phyloP scores from a whole-genome alignment of 2,329 filamentous ascomycete species.

The Aspergillus unguis region DNA sequence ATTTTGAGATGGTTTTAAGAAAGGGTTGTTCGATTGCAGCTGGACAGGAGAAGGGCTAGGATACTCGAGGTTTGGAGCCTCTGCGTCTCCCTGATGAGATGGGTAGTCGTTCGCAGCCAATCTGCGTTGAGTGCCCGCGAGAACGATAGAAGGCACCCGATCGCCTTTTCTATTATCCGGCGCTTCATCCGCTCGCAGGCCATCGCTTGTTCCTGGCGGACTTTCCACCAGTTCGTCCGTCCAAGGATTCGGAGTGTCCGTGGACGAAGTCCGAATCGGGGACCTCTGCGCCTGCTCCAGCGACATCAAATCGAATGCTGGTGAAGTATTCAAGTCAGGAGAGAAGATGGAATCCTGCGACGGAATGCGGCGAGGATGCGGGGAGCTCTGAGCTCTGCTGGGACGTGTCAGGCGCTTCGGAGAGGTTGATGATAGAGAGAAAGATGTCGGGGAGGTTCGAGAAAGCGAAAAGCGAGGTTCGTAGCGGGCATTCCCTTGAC shows the following conservation, averaged over 20 bases:
- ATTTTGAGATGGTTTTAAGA: constrained; percentile 30
- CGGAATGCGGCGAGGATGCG: constrained; percentile 23
- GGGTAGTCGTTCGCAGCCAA: constrained; percentile 23
- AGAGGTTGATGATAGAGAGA: constrained; percentile 27
- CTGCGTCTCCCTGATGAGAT: constrained; percentile 8
- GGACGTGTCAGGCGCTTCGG: constrained; percentile 28
- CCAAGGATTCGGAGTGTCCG: constrained; percentile 31
- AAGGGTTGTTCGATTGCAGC: constrained; percentile 41
- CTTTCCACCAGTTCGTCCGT: constrained; percentile 28
- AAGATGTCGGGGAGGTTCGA: constrained; percentile 32
- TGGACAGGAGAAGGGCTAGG: constrained; percentile 22
- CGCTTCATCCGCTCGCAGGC: not conserved
- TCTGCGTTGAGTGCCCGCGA: constrained; percentile 22
- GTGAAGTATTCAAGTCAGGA: constrained; percentile 37
- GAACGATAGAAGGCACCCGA: constrained; percentile 22
- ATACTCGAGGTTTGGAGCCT: constrained; percentile 22
- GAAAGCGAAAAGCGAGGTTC: constrained; percentile 35
- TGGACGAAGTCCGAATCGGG: constrained; percentile 29
- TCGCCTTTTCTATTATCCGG: constrained; percentile 13
- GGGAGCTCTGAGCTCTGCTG: constrained; percentile 28
- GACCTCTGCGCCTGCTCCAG: constrained; percentile 38
- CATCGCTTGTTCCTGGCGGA: constrained; percentile 9
- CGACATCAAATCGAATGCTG: constrained; percentile 38
- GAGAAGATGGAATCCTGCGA: constrained; percentile 35
- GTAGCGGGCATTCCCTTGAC: constrained; percentile 29